Evolutionary conservation across 2,329 filamentous ascomycete species (phyloP).

Genomic region (Macrophomina pseudophaseolina): DNA sequence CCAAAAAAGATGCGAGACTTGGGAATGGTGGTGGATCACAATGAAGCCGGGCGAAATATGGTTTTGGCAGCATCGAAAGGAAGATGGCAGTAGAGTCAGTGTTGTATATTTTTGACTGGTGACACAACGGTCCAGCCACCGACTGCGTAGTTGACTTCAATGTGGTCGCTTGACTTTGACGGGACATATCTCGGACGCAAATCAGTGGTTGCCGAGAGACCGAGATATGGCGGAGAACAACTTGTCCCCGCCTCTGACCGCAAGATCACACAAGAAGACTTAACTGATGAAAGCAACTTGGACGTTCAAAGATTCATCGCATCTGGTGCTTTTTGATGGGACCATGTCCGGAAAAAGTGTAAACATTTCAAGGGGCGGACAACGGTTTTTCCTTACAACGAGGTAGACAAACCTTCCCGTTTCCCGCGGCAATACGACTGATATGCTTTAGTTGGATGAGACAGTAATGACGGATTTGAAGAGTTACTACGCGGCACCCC

Average conservation of each 20-base stretch:
- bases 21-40: slow-evolving; percentile 19
- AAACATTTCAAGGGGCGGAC: slow-evolving; percentile 26
- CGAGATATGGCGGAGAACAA: slow-evolving; percentile 18
- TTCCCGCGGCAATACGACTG: neutral
- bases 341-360: slow-evolving; percentile 26
- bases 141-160: neutral
- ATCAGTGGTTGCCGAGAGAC: too few species aligned
- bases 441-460: slow-evolving; percentile 12
- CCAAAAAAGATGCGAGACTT: slow-evolving; percentile 11
- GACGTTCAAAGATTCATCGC: neutral
- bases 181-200: neutral
- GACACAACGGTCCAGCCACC: neutral
- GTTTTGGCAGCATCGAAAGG: neutral
- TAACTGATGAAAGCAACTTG: neutral
- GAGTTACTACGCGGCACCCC: slow-evolving; percentile 4
- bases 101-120: too few species aligned
- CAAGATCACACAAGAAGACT: neutral
- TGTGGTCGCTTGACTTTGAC: slow-evolving; percentile 15
- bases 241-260: neutral
- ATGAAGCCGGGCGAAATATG: slow-evolving; percentile 8
- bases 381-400: slow-evolving; percentile 24
- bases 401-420: neutral
- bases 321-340: slow-evolving; percentile 23
- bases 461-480: slow-evolving; percentile 28
- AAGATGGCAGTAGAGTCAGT: neutral